A percentile compares a stretch with the other conserved stretches of the same genome.
phyloP scores from a whole-genome alignment of 345 rosid genomes.

The Citrus sp. region DNA sequence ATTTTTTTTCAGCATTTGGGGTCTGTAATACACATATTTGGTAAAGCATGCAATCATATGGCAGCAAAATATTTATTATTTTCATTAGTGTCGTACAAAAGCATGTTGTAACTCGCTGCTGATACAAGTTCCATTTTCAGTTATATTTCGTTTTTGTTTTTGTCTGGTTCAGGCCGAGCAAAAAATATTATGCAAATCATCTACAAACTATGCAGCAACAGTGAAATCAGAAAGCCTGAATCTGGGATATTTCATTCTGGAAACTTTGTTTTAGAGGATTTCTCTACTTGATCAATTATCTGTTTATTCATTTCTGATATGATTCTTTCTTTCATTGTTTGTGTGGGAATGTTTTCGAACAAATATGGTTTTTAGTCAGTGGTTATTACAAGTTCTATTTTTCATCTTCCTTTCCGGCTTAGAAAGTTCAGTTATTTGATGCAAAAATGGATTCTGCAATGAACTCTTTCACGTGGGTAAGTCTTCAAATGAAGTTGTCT shows the following conservation, averaged over 20 bases:
- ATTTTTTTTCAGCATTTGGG: neutral
- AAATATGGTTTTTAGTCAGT: neutral
- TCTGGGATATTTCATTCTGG: neutral
- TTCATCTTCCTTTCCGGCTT: neutral
- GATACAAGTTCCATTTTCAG: neutral
- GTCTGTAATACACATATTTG: neutral
- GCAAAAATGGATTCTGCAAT: constrained; percentile 4
- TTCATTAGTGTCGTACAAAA: neutral
- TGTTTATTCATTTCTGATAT: neutral
- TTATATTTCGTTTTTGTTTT: neutral
- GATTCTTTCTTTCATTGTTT: neutral
- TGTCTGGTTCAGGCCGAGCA: neutral
- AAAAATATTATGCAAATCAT: neutral
- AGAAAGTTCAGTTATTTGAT: neutral
- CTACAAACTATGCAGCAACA: neutral
- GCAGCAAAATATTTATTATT: neutral
- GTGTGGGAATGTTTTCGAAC: neutral
- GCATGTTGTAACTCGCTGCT: neutral
- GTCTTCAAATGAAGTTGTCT: neutral
- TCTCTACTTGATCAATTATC: neutral
- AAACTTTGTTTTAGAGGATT: neutral
- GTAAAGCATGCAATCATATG: neutral
- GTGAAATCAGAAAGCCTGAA: neutral
- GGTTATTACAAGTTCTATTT: neutral
- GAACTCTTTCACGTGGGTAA: constrained; percentile 4